phyloP scores from a whole-genome alignment of 805 yeast species.

The Barnettozyma vustinii region DNA sequence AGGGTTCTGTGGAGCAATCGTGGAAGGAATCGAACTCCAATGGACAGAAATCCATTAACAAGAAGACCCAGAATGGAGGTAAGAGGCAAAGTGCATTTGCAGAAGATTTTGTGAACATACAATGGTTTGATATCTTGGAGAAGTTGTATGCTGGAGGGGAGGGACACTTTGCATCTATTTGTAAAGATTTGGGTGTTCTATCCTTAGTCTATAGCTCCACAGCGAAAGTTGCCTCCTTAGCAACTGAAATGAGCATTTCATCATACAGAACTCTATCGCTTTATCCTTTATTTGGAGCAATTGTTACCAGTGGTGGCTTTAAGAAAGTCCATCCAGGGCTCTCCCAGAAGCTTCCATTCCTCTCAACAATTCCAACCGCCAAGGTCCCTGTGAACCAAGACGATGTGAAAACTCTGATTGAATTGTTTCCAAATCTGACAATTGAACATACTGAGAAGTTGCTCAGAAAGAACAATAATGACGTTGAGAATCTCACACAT shows the following conservation, averaged over 20 bases:
- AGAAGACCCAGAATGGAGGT: not conserved
- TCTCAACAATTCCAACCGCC: constrained; percentile 24
- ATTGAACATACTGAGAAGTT: constrained; percentile 42
- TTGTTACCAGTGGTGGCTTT: constrained; percentile 45
- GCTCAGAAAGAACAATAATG: constrained; percentile 39
- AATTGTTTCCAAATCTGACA: constrained; percentile 63
- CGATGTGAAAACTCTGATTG: constrained; percentile 38
- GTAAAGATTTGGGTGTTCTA: constrained; percentile 46
- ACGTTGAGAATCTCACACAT: constrained; percentile 55
- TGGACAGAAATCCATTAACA: not conserved
- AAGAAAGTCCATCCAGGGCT: constrained; percentile 45
- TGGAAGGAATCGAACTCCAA: not conserved
- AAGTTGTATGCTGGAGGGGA: constrained; percentile 82
- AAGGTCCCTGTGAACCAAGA: constrained; percentile 22
- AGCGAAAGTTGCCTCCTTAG: constrained; percentile 26
- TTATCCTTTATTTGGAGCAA: constrained; percentile 51
- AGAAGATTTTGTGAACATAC: constrained; percentile 45
- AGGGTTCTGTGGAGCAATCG: not conserved
- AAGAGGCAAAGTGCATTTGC: constrained; percentile 33
- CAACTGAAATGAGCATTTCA: constrained; percentile 41
- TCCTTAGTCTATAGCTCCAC: constrained; percentile 33
- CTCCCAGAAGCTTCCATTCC: constrained; percentile 43
- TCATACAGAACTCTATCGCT: constrained; percentile 37
- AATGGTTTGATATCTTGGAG: constrained; percentile 60
- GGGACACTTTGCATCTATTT: constrained; percentile 50